Base-by-base conservation (phyloP, 2,329 filamentous ascomycete species). In the Mycocentrospora acerina region DNA sequence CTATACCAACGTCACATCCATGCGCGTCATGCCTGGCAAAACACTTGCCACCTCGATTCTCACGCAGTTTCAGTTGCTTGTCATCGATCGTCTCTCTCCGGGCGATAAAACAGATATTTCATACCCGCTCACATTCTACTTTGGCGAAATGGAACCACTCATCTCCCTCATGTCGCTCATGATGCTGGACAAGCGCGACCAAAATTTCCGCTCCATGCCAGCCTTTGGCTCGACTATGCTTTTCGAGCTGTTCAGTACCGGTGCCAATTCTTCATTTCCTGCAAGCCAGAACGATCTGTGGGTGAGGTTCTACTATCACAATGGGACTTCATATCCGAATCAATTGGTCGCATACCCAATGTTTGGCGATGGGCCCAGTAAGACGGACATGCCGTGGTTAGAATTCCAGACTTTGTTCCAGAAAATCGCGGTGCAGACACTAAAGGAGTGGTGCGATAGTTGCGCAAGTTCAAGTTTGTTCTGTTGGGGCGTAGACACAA, bases 231-330 rank as follows among this genome's bases (percentile, higher is more conserved):
- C 67, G 12, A 57, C 64, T 32, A 67, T 66, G 29, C 37, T 64
- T 28, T 60, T 66, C 35, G 64, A 67, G 61, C 58, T 83, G 44
- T 74, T 76, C 41, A 72, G 73, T 17, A 59, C 76, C 7, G 57
- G 56, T 12, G 3, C 19, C 2, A 41, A 37, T 19, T 68, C 29
- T 47, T 60, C 26, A 46, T 80, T 37, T 59, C 72, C 29, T 50
- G 59, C 13, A 57, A 64, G 48, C 11, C 52, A 54, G 0, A 57
- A 65, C 3, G 68, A 80, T 15, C 68, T 83, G 27, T 78, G 66
- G 59, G 73, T 82, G 19, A 72, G 76, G 14, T 80, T 82, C 56
- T 66, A 73, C 40, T 75, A 78, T 62, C 76, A 75, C 50, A 82
- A 83, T 50, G 77, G 76, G 32, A 79, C 78, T 0, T 63, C 67